These are phyloP conservation scores for Herpetomonas samuelpessoai DNA, from an alignment of 208 protist species.

Conservation along the genomic window DNA sequence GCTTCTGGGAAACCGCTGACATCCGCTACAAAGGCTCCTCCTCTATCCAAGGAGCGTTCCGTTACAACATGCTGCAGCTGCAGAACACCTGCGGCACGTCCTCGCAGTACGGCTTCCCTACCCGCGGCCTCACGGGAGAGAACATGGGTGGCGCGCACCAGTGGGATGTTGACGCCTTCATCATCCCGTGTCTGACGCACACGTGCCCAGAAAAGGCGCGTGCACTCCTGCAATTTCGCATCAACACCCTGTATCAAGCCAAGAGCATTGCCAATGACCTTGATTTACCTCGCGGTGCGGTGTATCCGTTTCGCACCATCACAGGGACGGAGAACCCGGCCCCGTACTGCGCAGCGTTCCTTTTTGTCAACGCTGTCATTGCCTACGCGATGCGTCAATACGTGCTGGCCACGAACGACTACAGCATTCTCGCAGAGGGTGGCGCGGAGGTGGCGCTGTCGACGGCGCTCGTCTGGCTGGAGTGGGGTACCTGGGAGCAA, in stretches of 20 bases:
- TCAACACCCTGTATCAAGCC: constrained; percentile 74
- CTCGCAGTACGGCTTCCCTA: constrained; percentile 55
- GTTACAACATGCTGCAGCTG: constrained; percentile 87
- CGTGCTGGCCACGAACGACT: constrained; percentile 78
- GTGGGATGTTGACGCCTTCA: constrained; percentile 88
- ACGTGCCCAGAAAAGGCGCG: constrained; percentile 68
- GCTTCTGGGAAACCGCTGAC: constrained; percentile 73
- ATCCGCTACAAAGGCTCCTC: constrained; percentile 49
- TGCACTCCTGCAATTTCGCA: constrained; percentile 81
- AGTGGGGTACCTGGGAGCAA: constrained; percentile 86
- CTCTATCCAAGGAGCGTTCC: constrained; percentile 68
- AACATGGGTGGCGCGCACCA: constrained; percentile 68
- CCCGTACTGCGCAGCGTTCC: constrained; percentile 67
- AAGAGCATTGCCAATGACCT: constrained; percentile 66
- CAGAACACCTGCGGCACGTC: constrained; percentile 46
- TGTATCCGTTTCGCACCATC: constrained; percentile 84
- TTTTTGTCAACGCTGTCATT: constrained; percentile 87
- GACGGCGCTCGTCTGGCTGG: constrained; percentile 80
- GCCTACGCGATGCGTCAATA: constrained; percentile 80
- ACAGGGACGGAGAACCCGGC: constrained; percentile 71
- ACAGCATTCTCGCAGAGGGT: constrained; percentile 49
- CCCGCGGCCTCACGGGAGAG: constrained; percentile 74
- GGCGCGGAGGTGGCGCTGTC: constrained; percentile 82
- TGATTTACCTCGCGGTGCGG: constrained; percentile 76
- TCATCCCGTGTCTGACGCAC: constrained; percentile 84